Evolutionary conservation across 2,329 filamentous ascomycete species (phyloP).

Genomic region (Dactylellina sp.): DNA sequence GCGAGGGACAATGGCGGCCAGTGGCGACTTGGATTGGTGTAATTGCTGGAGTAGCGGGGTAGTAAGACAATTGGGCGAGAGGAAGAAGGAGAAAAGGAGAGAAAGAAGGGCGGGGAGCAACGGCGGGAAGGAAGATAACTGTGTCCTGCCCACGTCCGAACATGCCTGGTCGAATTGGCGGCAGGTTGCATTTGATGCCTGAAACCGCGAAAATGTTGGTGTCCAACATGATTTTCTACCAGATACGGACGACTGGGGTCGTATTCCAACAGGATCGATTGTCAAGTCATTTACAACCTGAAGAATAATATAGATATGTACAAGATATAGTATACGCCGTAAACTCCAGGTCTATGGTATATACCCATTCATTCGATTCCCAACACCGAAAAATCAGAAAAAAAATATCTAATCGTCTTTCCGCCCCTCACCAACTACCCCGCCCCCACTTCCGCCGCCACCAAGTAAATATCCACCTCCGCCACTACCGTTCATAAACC

Average conservation of each 20-base stretch:
- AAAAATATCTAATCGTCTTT: constrained; percentile 27
- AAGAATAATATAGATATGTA: too few species aligned
- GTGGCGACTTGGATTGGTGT: too few species aligned
- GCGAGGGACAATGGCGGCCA: too few species aligned
- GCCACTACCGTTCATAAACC: background rate
- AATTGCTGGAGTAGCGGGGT: background rate
- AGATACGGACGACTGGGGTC: background rate
- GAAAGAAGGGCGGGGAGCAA: constrained; percentile 7
- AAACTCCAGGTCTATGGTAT: too few species aligned
- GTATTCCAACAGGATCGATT: constrained; percentile 16
- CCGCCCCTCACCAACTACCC: constrained; percentile 16
- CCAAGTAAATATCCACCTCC: constrained; percentile 22
- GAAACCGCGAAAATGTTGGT: constrained; percentile 22
- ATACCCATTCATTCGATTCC: too few species aligned
- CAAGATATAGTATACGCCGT: too few species aligned
- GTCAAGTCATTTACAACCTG: too few species aligned
- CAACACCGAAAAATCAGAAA: background rate
- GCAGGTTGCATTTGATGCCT: constrained; percentile 49
- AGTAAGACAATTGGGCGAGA: background rate
- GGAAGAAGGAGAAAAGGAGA: background rate
- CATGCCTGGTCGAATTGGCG: constrained; percentile 3
- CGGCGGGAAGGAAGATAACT: background rate
- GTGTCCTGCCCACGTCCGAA: too few species aligned
- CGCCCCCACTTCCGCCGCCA: background rate
- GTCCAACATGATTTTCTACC: constrained; percentile 8